Base-by-base conservation (phyloP, 202 grass and related monocot species). In the Eragrostis tef region DNA sequence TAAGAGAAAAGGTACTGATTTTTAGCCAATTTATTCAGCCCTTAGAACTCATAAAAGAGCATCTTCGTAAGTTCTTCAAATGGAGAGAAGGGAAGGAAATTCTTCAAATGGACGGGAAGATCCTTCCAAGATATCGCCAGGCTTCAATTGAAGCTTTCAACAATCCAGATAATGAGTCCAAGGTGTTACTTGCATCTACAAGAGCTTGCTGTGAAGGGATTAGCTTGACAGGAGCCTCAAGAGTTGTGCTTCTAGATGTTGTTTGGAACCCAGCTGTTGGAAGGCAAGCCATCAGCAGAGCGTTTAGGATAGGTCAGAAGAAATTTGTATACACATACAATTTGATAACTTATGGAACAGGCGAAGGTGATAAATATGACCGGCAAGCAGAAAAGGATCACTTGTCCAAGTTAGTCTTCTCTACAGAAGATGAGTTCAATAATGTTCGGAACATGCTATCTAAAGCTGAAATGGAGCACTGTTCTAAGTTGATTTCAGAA, bases 131-230 rank as follows among this genome's bases (percentile, higher is more conserved):
- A 86, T 89, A 85, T 74, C 88, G 88, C 13, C 88, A 94, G 77
- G 73, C 64, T 79, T 94, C 90, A 65, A 94, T 98, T 83, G 90
- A 98, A 77, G 84, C 75, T 47, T 98, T 98, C 59, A 98, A 98
- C 61, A 89, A 98, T 79, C 79, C 88, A 64, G 74, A 94, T 49
- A 84, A 89, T 81, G 88, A 91, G 6, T 90, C 90, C 11, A 93
- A 51, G 79, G 92, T 98, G 53, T 82, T 98, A 57, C 92, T 98
- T 86, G 95, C 90, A 67, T 98, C 95, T 76, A 98, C 92, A 63
- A 98, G 84, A 80, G 95, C 95, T 53, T 98, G 95, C 34, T 92
- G 92, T 85, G 95, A 98, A 84, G 95, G 95, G 14, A 98, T 98
- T 84, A 91, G 90, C 78, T 88, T 98, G 75, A 94, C 90, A 19